A percentile compares a stretch with the other conserved stretches of the same genome.
Evolutionary conservation across 768 basidiomycete genomes (phyloP).

Genomic region (Lentinula boryana): DNA sequence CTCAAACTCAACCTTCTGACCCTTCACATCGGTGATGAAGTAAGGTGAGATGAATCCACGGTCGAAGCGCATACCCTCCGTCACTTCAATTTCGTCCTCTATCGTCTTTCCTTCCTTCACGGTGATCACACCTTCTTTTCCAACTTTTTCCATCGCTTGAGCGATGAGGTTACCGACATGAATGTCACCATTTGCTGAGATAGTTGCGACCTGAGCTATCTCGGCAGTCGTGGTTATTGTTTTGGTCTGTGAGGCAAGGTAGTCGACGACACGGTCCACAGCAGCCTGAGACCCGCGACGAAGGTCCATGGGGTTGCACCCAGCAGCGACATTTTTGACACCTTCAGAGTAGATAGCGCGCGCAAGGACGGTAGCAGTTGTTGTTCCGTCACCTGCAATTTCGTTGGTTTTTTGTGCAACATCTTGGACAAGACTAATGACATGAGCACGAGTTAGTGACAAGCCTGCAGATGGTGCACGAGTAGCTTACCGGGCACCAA

Average conservation of each 20-base stretch:
- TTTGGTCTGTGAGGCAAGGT: constrained; percentile 82
- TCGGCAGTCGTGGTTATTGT: constrained; percentile 96
- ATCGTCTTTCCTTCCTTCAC: constrained; percentile 99
- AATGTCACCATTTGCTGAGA: constrained; percentile 74
- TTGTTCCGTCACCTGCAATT: constrained; percentile 95
- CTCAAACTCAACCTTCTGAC: constrained; percentile 94
- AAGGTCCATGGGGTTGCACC: constrained; percentile 99
- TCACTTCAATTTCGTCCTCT: constrained; percentile 98
- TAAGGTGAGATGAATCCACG: constrained; percentile 97
- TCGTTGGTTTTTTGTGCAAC: constrained; percentile 98
- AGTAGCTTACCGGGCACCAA: constrained; percentile 77
- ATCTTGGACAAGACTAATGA: constrained; percentile 79
- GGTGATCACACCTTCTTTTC: constrained; percentile 99
- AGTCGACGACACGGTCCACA: constrained; percentile 91
- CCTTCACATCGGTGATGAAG: constrained; percentile 98
- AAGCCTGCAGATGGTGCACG: not conserved
- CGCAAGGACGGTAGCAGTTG: constrained; percentile 94
- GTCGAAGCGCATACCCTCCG: constrained; percentile 99
- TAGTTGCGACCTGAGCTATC: constrained; percentile 99
- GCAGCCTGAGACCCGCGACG: constrained; percentile 97
- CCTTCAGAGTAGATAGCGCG: constrained; percentile 98
- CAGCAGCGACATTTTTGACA: constrained; percentile 98
- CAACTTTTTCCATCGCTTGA: constrained; percentile 99
- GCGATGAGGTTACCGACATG: constrained; percentile 95
- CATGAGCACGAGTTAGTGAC: constrained; percentile 6